Base-by-base conservation (phyloP, 805 yeast genomes). In the Ogataea thermomethanolica region DNA sequence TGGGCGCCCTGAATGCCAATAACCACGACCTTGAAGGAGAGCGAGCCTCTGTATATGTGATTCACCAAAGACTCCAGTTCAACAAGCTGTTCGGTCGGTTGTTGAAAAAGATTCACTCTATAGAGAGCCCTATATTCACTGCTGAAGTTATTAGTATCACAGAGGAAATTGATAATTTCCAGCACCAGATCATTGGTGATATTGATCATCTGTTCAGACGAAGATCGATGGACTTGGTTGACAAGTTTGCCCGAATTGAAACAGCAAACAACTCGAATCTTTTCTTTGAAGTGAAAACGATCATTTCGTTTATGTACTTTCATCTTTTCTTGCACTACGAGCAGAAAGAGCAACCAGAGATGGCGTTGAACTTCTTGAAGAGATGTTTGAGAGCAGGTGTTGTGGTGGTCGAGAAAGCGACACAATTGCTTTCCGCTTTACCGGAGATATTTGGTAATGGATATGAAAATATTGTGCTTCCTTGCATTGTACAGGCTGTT, bases 321-420 rank as follows among this genome's bases (percentile, higher is more conserved):
- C 68, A 65, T 34, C 37, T 77, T 3, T 62, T 62, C 38, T 46
- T 65, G n/a, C 66, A 68, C 44, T 74, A 68, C 43, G 76, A 71
- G 45, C 33, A 39, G 7, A 48, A 49, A 13, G 41, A 48, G 0
- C 54, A 66, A 17, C 22, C 47, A 1, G 56, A 55, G 1, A 57
- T 64, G 32, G 55, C 72, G 1, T 66, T 58, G 41, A 61, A 59
- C 34, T 68, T 62, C 43, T 39, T 67, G 27, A 63, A 59, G 33
- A 66, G 66, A 33, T 35, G 59, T 22, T 31, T 67, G 1, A 29
- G 17, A 29, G 31, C 51, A 50, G 20, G 20, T 4, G 20, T 17
- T 17, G 3, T 5, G 20, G 20, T 17, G 20, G 20, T 17, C 5
- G 20, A 17, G 20, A 55, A 61, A 26, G 43, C 55, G 41, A 59